These are phyloP conservation scores for Aspergillus glaucus DNA, from an alignment of 2,329 filamentous ascomycete species.

Conservation along the genomic window DNA sequence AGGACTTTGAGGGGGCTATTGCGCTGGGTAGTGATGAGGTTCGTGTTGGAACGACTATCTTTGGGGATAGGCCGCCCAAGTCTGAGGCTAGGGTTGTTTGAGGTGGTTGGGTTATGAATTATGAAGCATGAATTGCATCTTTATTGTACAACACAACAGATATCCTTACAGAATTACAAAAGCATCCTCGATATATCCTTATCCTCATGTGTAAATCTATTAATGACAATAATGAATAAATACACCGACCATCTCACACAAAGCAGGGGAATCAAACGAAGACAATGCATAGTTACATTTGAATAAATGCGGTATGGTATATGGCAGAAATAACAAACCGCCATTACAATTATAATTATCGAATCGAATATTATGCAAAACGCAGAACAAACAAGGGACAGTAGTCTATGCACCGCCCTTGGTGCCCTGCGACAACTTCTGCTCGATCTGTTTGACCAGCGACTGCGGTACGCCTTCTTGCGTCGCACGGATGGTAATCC, in stretches of 20 bases:
- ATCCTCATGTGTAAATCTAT: neutral
- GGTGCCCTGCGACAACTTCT: conserved; percentile 59
- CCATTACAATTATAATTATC: neutral
- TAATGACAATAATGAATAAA: neutral
- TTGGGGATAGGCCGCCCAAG: conserved; percentile 74
- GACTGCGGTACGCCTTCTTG: conserved; percentile 80
- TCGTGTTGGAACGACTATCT: conserved; percentile 87
- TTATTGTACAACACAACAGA: no score
- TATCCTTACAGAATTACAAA: no score
- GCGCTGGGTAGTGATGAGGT: conserved; percentile 80
- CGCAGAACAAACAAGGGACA: neutral
- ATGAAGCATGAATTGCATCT: neutral
- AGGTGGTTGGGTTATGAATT: conserved; percentile 1
- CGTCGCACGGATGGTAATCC: conserved; percentile 86
- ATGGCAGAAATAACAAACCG: neutral
- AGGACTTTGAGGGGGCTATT: conserved; percentile 89
- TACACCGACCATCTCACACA: neutral
- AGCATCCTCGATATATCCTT: no score
- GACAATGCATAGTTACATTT: neutral
- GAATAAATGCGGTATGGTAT: neutral
- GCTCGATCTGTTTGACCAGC: conserved; percentile 80
- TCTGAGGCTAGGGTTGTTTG: conserved; percentile 64
- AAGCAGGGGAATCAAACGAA: neutral
- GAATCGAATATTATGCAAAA: neutral
- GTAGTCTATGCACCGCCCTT: conserved; percentile 10